Base-by-base conservation (phyloP, 2,329 filamentous ascomycete species). In the Apiospora kogelbergensis region DNA sequence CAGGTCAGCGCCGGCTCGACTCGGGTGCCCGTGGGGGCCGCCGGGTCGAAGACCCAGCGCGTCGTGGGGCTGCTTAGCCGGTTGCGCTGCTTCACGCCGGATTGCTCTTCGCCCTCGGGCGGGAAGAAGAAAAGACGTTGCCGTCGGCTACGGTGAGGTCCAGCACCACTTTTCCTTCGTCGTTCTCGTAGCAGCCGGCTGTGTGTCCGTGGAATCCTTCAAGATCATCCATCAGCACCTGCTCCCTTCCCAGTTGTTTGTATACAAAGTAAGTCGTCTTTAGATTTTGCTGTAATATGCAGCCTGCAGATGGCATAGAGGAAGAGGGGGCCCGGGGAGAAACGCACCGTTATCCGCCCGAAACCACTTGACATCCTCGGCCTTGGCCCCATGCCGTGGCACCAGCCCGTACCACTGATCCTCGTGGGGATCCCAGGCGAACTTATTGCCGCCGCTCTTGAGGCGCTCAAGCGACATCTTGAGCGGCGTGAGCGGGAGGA, bases 401-500 rank as follows among this genome's bases (percentile, higher is more conserved):
- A 88, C 84, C 17, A 88, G 78, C 0, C 84, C 86, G 71, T 88
- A 88, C 77, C 83, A 84, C 73, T 87, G 85, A 72, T 88, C 85
- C 74, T 88, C 85, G 3, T 85, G 77, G 0, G 85, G 83, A 68
- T 86, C 84, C 84, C 84, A 85, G 0, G 84, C 83, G 75, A 83
- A 86, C 74, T 86, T 84, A 71, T 85, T 84, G 0, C 81, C 83
- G 0, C 84, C 84, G 3, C 72, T 76, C 75, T 81, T 81, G 72
- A 86, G 75, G 11, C 83, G 76, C 63, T 82, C 82, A 9, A 81
- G 72, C 17, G 80, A 79, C 71, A 80, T 82, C 74, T 85, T 85
- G 44, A 86, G 75, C 11, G 84, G 84, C 37, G 83, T 85, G 72
- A 86, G 71, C 0, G 84, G 82, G 60, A 86, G 73, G 10, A 86